phyloP scores from a whole-genome alignment of 306 rosid species.

The Cyclanthera cordifolia region DNA sequence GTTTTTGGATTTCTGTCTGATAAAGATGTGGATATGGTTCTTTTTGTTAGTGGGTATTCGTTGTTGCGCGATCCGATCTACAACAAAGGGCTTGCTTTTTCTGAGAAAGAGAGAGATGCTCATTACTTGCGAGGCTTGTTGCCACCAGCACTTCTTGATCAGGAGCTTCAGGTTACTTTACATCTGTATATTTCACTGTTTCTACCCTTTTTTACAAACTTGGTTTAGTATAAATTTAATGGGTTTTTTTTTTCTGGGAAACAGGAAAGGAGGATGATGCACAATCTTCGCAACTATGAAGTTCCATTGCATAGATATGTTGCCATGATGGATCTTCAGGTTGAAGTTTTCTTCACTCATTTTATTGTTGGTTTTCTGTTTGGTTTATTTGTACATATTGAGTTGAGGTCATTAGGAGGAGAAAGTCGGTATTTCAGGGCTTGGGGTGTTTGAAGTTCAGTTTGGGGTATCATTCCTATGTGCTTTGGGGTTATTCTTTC shows the following conservation, averaged over 20 bases:
- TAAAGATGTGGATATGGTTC: constrained; percentile 2
- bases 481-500: neutral
- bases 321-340: constrained; percentile 99
- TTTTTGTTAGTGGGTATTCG: constrained; percentile 47
- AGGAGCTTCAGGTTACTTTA: constrained; percentile 66
- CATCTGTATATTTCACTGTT: neutral
- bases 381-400: neutral
- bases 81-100: constrained; percentile 89
- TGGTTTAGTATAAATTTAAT: neutral
- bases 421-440: neutral
- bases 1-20: neutral
- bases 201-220: neutral
- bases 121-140: constrained; percentile 92
- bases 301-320: constrained; percentile 81
- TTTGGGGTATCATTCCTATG: no score
- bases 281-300: constrained; percentile 71
- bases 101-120: constrained; percentile 80
- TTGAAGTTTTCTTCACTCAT: constrained; percentile 6
- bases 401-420: neutral
- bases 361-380: neutral
- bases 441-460: neutral
- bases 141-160: constrained; percentile 62
- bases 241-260: constrained; percentile 6
- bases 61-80: constrained; percentile 85
- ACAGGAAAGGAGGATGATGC: constrained; percentile 81